These are phyloP conservation scores for Epichloe gansuensis DNA, from an alignment of 2,329 filamentous ascomycete genomes.

Conservation along the genomic window DNA sequence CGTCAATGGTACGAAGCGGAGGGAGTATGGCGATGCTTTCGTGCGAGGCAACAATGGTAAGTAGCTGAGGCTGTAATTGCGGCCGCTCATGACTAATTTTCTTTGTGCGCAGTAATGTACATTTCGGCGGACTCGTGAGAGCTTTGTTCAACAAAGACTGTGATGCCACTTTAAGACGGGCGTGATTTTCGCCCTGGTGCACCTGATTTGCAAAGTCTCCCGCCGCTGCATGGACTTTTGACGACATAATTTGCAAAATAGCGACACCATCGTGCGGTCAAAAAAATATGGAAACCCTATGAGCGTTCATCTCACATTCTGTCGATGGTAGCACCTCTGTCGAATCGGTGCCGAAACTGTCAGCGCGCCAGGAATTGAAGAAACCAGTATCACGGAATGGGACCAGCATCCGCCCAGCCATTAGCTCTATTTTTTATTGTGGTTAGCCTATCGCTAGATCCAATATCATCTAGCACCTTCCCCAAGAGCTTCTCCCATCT, in stretches of 20 bases:
- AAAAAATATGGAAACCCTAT: too few relatives aligned
- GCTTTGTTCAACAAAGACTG: slow-evolving; percentile 9
- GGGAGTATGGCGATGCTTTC: slow-evolving; percentile 88
- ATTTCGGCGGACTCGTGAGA: slow-evolving; percentile 49
- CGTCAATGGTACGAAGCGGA: slow-evolving; percentile 70
- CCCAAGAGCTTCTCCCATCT: slow-evolving; percentile 50
- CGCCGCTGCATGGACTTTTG: too few relatives aligned
- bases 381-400: too few relatives aligned
- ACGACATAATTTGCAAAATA: too few relatives aligned
- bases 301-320: too few relatives aligned
- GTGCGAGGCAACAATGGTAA: slow-evolving; percentile 91
- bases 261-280: too few relatives aligned
- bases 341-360: too few relatives aligned
- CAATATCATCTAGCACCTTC: slow-evolving; percentile 45
- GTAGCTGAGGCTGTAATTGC: slow-evolving; percentile 8
- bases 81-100: neutral
- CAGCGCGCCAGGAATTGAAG: too few relatives aligned
- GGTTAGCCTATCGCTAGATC: slow-evolving; percentile 45
- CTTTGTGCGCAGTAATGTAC: slow-evolving; percentile 46
- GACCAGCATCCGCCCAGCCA: slow-evolving; percentile 45
- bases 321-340: too few relatives aligned
- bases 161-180: slow-evolving; percentile 6
- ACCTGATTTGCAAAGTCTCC: slow-evolving; percentile 31
- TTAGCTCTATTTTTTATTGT: slow-evolving; percentile 41
- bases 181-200: neutral